phyloP scores from a whole-genome alignment of 108 stramenopile species.

The Cyclostephanos invisitatus region DNA sequence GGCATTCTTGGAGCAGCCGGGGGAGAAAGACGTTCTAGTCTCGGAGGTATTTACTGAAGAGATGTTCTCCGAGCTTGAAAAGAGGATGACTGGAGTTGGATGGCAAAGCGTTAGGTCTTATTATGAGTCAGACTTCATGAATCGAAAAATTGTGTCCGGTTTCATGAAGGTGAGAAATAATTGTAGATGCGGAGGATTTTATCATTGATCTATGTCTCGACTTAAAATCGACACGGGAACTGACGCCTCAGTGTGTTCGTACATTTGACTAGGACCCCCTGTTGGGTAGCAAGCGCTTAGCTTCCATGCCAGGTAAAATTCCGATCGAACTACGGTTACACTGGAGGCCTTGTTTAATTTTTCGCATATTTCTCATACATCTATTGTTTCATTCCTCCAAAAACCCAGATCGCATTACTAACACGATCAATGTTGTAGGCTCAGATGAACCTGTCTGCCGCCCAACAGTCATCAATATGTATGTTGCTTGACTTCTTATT shows the following conservation, averaged over 20 bases:
- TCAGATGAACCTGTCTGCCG: slow-evolving; percentile 68
- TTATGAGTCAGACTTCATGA: slow-evolving; percentile 83
- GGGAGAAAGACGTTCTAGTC: slow-evolving; percentile 82
- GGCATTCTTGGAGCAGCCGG: slow-evolving; percentile 79
- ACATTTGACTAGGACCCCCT: slow-evolving; percentile 50
- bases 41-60: slow-evolving; percentile 81
- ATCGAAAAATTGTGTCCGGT: slow-evolving; percentile 82
- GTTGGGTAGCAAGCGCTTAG: slow-evolving; percentile 89
- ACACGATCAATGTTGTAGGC: slow-evolving; percentile 81
- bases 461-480: slow-evolving; percentile 96
- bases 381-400: background rate
- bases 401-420: slow-evolving; percentile 84
- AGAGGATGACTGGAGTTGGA: slow-evolving; percentile 61
- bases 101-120: slow-evolving; percentile 67
- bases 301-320: slow-evolving; percentile 76
- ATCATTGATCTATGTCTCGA: background rate
- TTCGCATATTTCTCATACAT: background rate
- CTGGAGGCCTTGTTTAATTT: background rate
- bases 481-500: background rate
- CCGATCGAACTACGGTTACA: background rate
- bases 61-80: slow-evolving; percentile 81
- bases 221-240: background rate
- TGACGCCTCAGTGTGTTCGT: background rate
- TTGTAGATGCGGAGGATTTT: background rate
- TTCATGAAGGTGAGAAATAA: slow-evolving; percentile 70